Conservation (phyloP, 1,284 basidiomycete species). For the Peniophora sp. region DNA sequence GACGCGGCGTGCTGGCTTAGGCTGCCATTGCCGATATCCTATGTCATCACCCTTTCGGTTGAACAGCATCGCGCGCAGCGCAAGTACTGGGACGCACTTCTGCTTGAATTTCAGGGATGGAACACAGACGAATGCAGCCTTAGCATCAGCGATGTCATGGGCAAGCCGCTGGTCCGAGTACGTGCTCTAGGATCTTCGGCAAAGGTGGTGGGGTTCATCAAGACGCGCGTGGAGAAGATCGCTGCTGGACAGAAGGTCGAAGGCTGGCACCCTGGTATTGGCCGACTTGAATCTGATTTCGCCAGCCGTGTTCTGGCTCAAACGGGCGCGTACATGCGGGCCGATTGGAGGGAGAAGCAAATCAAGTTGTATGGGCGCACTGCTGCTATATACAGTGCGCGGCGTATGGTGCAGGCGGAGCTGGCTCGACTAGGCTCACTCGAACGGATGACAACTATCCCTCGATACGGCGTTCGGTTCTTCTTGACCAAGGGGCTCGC, state of each 20-base stretch:
- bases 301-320: slow-evolving; percentile 23
- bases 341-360: slow-evolving; percentile 31
- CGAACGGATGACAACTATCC: slow-evolving; percentile 30
- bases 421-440: slow-evolving; percentile 31
- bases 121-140: slow-evolving; percentile 23
- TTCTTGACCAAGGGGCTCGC: slow-evolving; percentile 40
- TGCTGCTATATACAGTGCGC: slow-evolving; percentile 26
- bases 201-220: slow-evolving; percentile 42
- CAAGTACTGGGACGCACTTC: slow-evolving; percentile 36
- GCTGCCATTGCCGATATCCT: slow-evolving; percentile 37
- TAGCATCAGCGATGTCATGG: slow-evolving; percentile 8
- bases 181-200: slow-evolving; percentile 28
- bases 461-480: slow-evolving; percentile 31
- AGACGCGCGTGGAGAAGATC: slow-evolving; percentile 48
- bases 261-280: slow-evolving; percentile 41
- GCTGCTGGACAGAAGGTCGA: slow-evolving; percentile 39
- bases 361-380: slow-evolving; percentile 35
- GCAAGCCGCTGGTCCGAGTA: slow-evolving; percentile 11
- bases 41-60: slow-evolving; percentile 34
- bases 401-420: slow-evolving; percentile 32
- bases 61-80: slow-evolving; percentile 45
- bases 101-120: slow-evolving; percentile 21
- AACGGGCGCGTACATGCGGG: slow-evolving; percentile 32
- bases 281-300: slow-evolving; percentile 21
- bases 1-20: slow-evolving; percentile 20